These are phyloP conservation scores for Penicillium pancosmium DNA, from an alignment of 495 filamentous ascomycete genomes.

Conservation along the genomic window DNA sequence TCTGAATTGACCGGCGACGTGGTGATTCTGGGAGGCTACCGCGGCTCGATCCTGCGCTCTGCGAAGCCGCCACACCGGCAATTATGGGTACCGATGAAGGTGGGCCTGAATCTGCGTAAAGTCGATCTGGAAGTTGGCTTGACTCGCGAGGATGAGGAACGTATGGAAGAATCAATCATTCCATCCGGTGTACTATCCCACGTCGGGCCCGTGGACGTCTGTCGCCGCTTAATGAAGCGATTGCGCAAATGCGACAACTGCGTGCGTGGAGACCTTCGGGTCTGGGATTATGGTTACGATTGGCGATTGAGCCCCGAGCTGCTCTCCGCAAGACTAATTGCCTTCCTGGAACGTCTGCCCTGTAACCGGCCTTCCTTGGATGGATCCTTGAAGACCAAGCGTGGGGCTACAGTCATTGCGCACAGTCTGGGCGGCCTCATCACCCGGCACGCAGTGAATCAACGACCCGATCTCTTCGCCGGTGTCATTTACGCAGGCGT, in stretches of 20 bases:
- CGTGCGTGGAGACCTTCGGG: conserved; percentile 67
- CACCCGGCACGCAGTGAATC: conserved; percentile 86
- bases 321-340: conserved; percentile 66
- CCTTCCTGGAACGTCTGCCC: conserved; percentile 72
- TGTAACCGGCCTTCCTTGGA: conserved; percentile 56
- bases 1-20: conserved; percentile 78
- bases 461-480: conserved; percentile 82
- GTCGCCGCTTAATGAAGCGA: conserved; percentile 76
- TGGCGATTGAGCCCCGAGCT: conserved; percentile 88
- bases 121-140: conserved; percentile 90
- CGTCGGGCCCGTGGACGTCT: conserved; percentile 91
- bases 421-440: conserved; percentile 92
- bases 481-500: conserved; percentile 87
- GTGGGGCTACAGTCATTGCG: conserved; percentile 80
- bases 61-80: conserved; percentile 78
- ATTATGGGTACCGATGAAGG: conserved; percentile 92
- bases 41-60: conserved; percentile 87
- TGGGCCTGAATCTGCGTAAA: conserved; percentile 88
- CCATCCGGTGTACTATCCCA: conserved; percentile 84
- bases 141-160: conserved; percentile 81
- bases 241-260: conserved; percentile 74
- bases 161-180: conserved; percentile 78
- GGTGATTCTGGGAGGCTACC: conserved; percentile 87
- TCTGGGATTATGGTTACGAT: conserved; percentile 94
- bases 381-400: conserved; percentile 14